Evolutionary conservation across 2,329 filamentous ascomycete genomes (phyloP).

Genomic region (Coniella lustricola): DNA sequence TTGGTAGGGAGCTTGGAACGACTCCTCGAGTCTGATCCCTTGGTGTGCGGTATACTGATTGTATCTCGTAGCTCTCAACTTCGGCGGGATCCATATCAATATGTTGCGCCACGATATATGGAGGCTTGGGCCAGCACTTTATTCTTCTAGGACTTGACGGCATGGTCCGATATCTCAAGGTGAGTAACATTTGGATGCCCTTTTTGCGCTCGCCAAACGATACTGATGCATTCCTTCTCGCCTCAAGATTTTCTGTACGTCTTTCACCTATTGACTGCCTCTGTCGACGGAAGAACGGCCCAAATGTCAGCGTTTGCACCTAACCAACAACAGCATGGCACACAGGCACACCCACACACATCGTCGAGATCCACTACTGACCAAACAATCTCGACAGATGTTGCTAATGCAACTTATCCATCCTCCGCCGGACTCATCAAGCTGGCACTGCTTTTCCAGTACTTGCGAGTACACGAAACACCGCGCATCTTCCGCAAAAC

Average conservation of each 20-base stretch:
- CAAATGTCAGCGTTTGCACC: neutral
- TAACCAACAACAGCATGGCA: too few relatives aligned
- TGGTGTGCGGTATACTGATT: neutral
- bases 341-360: too few relatives aligned
- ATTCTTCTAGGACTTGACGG: neutral
- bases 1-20: too few relatives aligned
- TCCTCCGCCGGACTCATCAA: slow-evolving; percentile 18
- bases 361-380: neutral
- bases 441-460: slow-evolving; percentile 20
- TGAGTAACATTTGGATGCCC: neutral
- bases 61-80: neutral
- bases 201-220: neutral
- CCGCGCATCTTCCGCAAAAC: slow-evolving; percentile 14
- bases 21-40: too few relatives aligned
- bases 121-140: slow-evolving; percentile 12
- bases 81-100: slow-evolving; percentile 5
- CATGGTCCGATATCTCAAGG: slow-evolving; percentile 14
- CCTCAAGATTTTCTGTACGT: slow-evolving; percentile 12
- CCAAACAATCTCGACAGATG: neutral
- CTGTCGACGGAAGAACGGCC: neutral
- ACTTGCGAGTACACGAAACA: slow-evolving; percentile 18
- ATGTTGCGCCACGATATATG: neutral
- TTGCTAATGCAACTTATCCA: slow-evolving; percentile 18
- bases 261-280: neutral
- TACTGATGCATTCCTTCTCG: neutral